A percentile compares a stretch with the other conserved stretches of the same genome.
These are phyloP conservation scores for Hanseniaspora nectarophila DNA, from an alignment of 805 yeast genomes.

Conservation along the genomic window DNA sequence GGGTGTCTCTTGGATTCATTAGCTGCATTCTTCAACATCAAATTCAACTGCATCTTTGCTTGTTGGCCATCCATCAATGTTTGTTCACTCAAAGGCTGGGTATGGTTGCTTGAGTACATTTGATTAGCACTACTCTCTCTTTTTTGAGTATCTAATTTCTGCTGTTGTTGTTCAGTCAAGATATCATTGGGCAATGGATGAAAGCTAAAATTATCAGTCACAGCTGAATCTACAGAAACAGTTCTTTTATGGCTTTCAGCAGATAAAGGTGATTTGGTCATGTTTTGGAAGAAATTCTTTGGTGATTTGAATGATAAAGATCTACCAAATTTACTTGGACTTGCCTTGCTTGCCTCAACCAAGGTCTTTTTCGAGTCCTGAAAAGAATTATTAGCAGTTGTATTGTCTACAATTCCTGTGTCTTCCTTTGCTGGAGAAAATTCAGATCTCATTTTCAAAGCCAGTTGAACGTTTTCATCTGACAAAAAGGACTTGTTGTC, in stretches of 20 bases:
- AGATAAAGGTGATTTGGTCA: constrained; percentile 6
- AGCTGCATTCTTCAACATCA: constrained; percentile 2
- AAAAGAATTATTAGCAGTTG: constrained; percentile 3
- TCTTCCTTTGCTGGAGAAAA: constrained; percentile 6
- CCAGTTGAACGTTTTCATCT: constrained; percentile 8
- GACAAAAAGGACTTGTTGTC: constrained; percentile 1
- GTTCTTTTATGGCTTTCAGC: not conserved
- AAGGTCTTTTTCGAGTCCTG: not conserved
- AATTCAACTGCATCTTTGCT: constrained; percentile 9
- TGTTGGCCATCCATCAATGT: constrained; percentile 14
- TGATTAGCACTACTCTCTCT: not conserved
- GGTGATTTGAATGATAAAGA: constrained; percentile 28
- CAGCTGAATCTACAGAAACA: not conserved
- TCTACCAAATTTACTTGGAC: constrained; percentile 22
- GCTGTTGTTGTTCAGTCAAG: not conserved
- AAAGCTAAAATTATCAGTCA: not conserved
- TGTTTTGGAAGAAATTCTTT: constrained; percentile 17
- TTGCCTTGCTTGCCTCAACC: not conserved
- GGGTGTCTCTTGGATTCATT: constrained; percentile 7
- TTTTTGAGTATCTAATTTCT: not conserved
- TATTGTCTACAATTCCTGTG: not conserved
- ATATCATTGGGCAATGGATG: constrained; percentile 2
- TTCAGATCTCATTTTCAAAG: constrained; percentile 9
- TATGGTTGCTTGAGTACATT: constrained; percentile 10
- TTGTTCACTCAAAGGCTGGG: constrained; percentile 13